These are phyloP conservation scores for Penicillium samsonianum DNA, from an alignment of 495 filamentous ascomycete species.

Conservation along the genomic window DNA sequence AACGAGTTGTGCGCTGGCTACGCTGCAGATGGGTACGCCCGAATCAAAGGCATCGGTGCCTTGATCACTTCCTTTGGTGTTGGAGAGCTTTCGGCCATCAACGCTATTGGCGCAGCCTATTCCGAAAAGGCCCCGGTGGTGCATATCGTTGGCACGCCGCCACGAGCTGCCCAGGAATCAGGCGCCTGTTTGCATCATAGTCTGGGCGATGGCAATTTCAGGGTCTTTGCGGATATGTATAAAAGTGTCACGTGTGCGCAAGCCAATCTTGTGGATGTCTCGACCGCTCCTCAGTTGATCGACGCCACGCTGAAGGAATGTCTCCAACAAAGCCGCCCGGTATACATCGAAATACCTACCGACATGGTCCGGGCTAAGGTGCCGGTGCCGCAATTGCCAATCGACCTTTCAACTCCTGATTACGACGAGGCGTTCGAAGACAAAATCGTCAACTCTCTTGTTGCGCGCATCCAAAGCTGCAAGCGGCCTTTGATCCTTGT, in stretches of 20 bases:
- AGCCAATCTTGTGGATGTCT: neutral
- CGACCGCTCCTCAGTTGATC: slow-evolving; percentile 20
- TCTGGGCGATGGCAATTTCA: neutral
- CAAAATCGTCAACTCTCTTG: slow-evolving; percentile 10
- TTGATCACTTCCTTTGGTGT: slow-evolving; percentile 75
- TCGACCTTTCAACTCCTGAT: neutral
- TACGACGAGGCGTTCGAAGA: slow-evolving; percentile 9
- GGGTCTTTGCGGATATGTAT: neutral
- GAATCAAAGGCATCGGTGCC: slow-evolving; percentile 67
- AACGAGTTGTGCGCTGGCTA: slow-evolving; percentile 80
- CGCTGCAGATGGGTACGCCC: slow-evolving; percentile 75
- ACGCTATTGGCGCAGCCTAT: slow-evolving; percentile 67
- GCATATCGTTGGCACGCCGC: slow-evolving; percentile 67
- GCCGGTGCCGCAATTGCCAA: neutral
- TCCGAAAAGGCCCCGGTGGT: slow-evolving; percentile 73
- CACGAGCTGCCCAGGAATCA: neutral
- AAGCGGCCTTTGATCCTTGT: slow-evolving; percentile 36
- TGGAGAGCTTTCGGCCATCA: slow-evolving; percentile 70
- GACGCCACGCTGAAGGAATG: slow-evolving; percentile 37
- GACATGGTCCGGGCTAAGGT: slow-evolving; percentile 40
- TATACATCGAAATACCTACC: slow-evolving; percentile 40
- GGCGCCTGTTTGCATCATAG: slow-evolving; percentile 2
- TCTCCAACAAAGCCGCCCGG: slow-evolving; percentile 37
- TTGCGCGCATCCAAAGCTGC: slow-evolving; percentile 28
- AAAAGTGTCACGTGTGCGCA: neutral